phyloP scores from a whole-genome alignment of 2,329 filamentous ascomycete genomes.

The Periglandula ipomoeae region DNA sequence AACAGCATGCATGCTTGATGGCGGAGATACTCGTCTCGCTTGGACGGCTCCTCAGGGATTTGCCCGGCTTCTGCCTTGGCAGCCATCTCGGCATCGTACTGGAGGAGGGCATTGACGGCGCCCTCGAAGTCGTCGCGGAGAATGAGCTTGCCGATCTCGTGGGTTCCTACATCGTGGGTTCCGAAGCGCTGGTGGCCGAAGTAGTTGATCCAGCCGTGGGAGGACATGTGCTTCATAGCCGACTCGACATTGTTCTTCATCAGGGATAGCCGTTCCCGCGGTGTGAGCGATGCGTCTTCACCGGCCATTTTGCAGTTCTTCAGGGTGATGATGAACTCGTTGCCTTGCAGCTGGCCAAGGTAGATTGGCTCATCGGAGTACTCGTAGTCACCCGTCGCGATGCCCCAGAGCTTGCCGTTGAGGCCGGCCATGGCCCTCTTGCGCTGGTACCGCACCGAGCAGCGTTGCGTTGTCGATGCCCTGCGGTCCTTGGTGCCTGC shows the following conservation, averaged over 20 bases:
- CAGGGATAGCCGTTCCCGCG: constrained; percentile 20
- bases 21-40: constrained; percentile 68
- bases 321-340: constrained; percentile 87
- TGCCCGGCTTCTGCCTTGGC: constrained; percentile 31
- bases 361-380: constrained; percentile 64
- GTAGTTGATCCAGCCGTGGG: constrained; percentile 90
- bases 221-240: constrained; percentile 57
- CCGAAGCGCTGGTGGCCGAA: constrained; percentile 97
- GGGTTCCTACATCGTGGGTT: constrained; percentile 76
- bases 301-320: constrained; percentile 65
- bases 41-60: constrained; percentile 38
- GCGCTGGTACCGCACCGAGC: constrained; percentile 50
- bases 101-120: constrained; percentile 68
- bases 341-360: constrained; percentile 77
- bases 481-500: constrained; percentile 88
- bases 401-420: constrained; percentile 54
- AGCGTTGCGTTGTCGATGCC: constrained; percentile 75
- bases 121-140: constrained; percentile 72
- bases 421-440: constrained; percentile 54
- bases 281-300: constrained; percentile 19
- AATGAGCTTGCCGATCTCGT: constrained; percentile 76
- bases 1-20: constrained; percentile 73
- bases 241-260: constrained; percentile 35
- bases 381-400: constrained; percentile 69
- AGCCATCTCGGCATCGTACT: constrained; percentile 57